Evolutionary conservation across 75 land plant species (phyloP).

Genomic region (Selaginella tamariscina): DNA sequence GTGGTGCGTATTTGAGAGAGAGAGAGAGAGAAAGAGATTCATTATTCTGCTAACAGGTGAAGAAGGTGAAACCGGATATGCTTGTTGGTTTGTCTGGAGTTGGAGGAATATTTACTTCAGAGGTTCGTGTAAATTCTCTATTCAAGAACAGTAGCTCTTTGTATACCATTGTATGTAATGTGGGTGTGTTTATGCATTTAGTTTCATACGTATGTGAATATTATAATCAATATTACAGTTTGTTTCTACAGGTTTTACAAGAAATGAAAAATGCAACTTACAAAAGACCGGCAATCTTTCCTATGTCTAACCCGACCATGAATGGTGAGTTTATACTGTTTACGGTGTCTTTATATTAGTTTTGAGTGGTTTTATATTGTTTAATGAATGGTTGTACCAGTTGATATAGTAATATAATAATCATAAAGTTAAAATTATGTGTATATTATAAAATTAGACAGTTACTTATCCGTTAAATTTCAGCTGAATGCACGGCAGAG

Average conservation of each 20-base stretch:
- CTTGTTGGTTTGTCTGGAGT: constrained; percentile 92
- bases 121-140: constrained; percentile 48
- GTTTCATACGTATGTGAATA: too few species aligned
- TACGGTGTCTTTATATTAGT: neutral
- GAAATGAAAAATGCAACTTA: constrained; percentile 68
- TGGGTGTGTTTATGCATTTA: neutral
- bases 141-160: neutral
- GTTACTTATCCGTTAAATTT: constrained; percentile 5
- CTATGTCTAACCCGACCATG: constrained; percentile 94
- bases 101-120: constrained; percentile 82
- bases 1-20: constrained; percentile 57
- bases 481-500: constrained; percentile 97
- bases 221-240: too few species aligned
- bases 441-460: too few species aligned
- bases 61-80: constrained; percentile 89
- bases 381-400: too few species aligned
- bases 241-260: constrained; percentile 59
- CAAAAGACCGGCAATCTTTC: constrained; percentile 86
- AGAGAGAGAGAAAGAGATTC: too few species aligned
- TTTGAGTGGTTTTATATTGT: too few species aligned
- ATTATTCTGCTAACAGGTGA: constrained; percentile 43
- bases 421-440: too few species aligned
- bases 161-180: neutral
- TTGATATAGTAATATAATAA: too few species aligned
- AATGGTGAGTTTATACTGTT: constrained; percentile 43